Evolutionary conservation across 257 asterid genomes (phyloP), one percentile per base, ranked within the genome.

Genomic region (Nicotiana tabacum): DNA sequence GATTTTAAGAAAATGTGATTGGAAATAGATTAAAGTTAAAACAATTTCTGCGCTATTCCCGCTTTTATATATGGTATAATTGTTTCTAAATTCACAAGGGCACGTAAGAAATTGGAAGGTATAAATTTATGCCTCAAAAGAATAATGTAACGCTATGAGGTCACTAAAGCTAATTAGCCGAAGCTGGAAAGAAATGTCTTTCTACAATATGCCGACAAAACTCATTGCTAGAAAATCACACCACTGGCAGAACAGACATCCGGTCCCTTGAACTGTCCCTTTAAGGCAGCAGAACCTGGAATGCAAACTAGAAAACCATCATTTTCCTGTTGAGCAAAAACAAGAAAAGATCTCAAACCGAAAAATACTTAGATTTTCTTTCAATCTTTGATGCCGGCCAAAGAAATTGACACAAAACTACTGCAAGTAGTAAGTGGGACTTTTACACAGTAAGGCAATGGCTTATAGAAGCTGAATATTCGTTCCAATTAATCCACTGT

Each of bases 161-260:
- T 39, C 84, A 84, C 91, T 87, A 84, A 83, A 85, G 58, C 90
- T 78, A 86, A 77, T 2, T 58, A 85, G 70, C 13, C 58, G 62
- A 13, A 85, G 83, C 82, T 84, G 87, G 51, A 81, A 87, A 86
- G 79, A 74, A 61, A 65, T 79, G 87, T 87, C 88, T 82, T 72
- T 51, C 62, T 76, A 81, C 43, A 27, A 68, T 81, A 61, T 88
- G 83, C 86, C 78, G 83, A 82, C 90, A 91, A 88, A 90, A 86
- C 83, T 87, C 90, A 83, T 82, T 55, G 88, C 91, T 87, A 84
- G 77, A 83, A 86, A 74, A 87, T 89, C 90, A 91, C 91, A 85
- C 87, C 95, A 92, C 93, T 83, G 65, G 79, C 90, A 72, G 17
- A 65, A 68, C 67, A 72, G 93, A 89, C 93, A 84, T 82, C 84